Evolutionary conservation across 768 basidiomycete genomes (phyloP), one percentile per base, ranked within the genome.

Genomic region (Naganishia onofrii): DNA sequence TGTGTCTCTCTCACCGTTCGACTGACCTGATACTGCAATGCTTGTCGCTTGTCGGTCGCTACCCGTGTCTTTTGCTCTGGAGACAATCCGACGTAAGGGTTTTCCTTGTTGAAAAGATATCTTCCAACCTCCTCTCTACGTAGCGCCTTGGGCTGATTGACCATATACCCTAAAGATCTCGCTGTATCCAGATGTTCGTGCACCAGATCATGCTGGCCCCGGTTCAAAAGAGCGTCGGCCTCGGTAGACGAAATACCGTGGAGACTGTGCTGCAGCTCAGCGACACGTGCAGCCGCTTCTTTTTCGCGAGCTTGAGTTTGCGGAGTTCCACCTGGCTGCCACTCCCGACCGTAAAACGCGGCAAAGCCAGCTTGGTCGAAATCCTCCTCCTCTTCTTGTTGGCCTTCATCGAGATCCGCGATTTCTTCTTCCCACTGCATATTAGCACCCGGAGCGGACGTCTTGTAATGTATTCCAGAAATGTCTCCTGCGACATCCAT

Each of bases 51-150:
- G 54, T 58, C 52, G 19, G 29, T 26, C 31, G 23, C 29, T 34
- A 46, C 23, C 28, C 55, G 19, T 8, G n/a, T 32, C 26, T 51
- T 55, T 56, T 46, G 48, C 68, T 69, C 68, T 5, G 26, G 19
- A 7, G 53, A 46, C 58, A 29, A 36, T 66, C 60, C 60, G 28
- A 71, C 23, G 69, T 78, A 79, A 12, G 77, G 80, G 67, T 81
- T 81, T 38, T 65, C 65, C 19, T 72, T 74, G 44, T 79, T 76
- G 63, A 81, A 81, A 32, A 81, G 70, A 60, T 81, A 81, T 48
- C 74, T 67, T 63, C 75, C 74, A 1, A 60, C 71, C 67, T 56
- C 55, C 21, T 71, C 67, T 34, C 36, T 65, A 32, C 68, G 53
- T 75, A 74, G 9, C 48, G 71, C 55, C 51, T 54, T 44, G 68